Conservation (phyloP, 1,284 basidiomycete species). For the Coniferiporia sulphurascens region DNA sequence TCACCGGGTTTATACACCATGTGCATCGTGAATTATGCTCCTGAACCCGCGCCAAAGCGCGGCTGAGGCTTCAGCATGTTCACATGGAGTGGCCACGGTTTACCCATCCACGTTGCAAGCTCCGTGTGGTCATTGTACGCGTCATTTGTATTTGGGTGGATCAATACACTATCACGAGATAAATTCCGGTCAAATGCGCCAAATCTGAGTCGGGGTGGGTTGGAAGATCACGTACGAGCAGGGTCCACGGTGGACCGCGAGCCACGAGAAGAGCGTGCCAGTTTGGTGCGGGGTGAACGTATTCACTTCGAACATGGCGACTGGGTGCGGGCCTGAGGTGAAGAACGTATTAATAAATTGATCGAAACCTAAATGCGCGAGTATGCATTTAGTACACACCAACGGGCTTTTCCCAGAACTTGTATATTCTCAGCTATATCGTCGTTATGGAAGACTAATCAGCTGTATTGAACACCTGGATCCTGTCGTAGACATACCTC, state of each 20-base stretch:
- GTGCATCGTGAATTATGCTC: not conserved
- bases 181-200: too few species aligned
- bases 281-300: slow-evolving; percentile 62
- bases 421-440: slow-evolving; percentile 55
- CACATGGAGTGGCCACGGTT: slow-evolving; percentile 48
- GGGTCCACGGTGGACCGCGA: slow-evolving; percentile 59
- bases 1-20: too few species aligned
- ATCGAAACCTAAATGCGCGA: not conserved
- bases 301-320: slow-evolving; percentile 68
- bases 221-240: slow-evolving; percentile 47
- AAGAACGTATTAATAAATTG: not conserved
- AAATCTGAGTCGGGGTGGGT: not conserved
- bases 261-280: slow-evolving; percentile 60
- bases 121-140: slow-evolving; percentile 58
- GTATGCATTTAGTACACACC: slow-evolving; percentile 32
- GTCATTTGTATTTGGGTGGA: slow-evolving; percentile 71
- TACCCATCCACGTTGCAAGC: slow-evolving; percentile 66
- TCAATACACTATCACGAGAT: slow-evolving; percentile 45
- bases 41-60: not conserved
- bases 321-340: slow-evolving; percentile 50
- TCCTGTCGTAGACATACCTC: slow-evolving; percentile 40
- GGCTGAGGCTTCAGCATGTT: slow-evolving; percentile 23
- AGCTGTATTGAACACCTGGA: not conserved
- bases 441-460: not conserved
- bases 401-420: slow-evolving; percentile 58